Evolutionary conservation across 495 filamentous ascomycete species (phyloP).

Genomic region (Annulohypoxylon maeteangense): DNA sequence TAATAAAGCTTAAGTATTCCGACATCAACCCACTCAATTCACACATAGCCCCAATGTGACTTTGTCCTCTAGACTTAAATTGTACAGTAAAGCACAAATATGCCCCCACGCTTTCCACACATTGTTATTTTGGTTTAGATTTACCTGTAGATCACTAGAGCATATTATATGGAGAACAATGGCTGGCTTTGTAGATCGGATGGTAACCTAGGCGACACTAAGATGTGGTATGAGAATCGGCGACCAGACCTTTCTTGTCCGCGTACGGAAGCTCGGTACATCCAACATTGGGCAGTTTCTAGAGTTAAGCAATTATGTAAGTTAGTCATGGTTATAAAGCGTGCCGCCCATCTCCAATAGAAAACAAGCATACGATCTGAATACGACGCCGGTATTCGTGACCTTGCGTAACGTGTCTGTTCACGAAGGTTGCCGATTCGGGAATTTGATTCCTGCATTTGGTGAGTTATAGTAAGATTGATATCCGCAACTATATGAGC

Average conservation of each 20-base stretch:
- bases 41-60: not conserved
- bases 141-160: not conserved
- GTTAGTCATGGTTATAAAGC: constrained; percentile 4
- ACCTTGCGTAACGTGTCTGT: not conserved
- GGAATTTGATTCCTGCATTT: constrained; percentile 12
- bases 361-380: not conserved
- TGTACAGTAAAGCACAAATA: constrained; percentile 5
- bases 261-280: constrained; percentile 19
- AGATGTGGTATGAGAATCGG: constrained; percentile 1
- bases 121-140: not conserved
- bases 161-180: not conserved
- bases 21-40: not conserved
- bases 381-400: constrained; percentile 2
- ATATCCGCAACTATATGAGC: constrained; percentile 1
- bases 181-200: constrained; percentile 14
- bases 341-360: not conserved
- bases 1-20: not conserved
- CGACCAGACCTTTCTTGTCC: constrained; percentile 6
- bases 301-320: constrained; percentile 2
- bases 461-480: constrained; percentile 30
- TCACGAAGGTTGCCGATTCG: constrained; percentile 14
- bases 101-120: constrained; percentile 1
- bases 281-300: constrained; percentile 3
- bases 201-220: not conserved
- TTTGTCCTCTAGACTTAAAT: not conserved